phyloP scores from a whole-genome alignment of 1,139 yeast genomes.

The Saccharomycopsis crataegensis region DNA sequence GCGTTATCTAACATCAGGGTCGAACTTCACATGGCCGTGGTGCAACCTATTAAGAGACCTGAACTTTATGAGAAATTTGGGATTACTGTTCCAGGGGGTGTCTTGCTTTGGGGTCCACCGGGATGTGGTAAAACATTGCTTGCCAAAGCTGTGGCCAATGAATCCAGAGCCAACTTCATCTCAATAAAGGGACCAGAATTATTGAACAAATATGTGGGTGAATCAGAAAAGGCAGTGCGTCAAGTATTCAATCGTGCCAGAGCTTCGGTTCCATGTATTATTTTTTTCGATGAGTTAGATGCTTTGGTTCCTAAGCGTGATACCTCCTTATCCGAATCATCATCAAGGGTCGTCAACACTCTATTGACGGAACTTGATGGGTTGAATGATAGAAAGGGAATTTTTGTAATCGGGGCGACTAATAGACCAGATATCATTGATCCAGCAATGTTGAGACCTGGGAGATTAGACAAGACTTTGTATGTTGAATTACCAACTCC shows the following conservation, averaged over 20 bases:
- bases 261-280: constrained; percentile 91
- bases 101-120: constrained; percentile 97
- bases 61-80: constrained; percentile 87
- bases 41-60: constrained; percentile 92
- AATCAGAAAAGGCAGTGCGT: constrained; percentile 88
- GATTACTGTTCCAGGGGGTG: constrained; percentile 95
- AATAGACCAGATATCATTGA: constrained; percentile 98
- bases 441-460: constrained; percentile 97
- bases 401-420: constrained; percentile 94
- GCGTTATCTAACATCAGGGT: constrained; percentile 74
- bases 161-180: constrained; percentile 90
- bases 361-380: constrained; percentile 92
- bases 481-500: constrained; percentile 84
- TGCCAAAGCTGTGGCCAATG: constrained; percentile 97
- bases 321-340: constrained; percentile 76
- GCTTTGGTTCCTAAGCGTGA: constrained; percentile 95
- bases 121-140: constrained; percentile 96
- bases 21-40: constrained; percentile 95
- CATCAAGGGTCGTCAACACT: constrained; percentile 92
- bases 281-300: constrained; percentile 92
- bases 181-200: constrained; percentile 94
- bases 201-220: constrained; percentile 92
- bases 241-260: constrained; percentile 93
- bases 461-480: constrained; percentile 87
- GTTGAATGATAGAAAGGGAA: constrained; percentile 83